Conservation (phyloP, 768 basidiomycete species). For the Vararia minispora region DNA sequence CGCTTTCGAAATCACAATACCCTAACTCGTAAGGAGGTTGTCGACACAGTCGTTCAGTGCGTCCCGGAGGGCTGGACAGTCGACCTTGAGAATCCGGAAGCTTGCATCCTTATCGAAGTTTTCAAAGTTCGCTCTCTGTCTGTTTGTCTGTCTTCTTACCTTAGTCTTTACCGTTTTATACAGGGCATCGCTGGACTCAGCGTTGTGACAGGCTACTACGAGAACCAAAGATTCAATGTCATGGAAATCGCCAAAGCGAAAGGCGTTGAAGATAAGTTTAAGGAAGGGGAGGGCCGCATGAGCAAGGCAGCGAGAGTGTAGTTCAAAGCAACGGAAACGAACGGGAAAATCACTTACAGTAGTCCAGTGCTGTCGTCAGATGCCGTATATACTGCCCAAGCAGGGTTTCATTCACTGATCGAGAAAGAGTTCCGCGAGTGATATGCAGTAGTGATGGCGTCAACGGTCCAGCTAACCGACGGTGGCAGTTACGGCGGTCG, state of each 20-base stretch:
- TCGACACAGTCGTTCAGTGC: conserved; percentile 59
- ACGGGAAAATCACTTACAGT: background rate
- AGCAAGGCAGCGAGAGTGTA: conserved; percentile 3
- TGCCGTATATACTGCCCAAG: no score
- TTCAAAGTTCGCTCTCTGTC: conserved; percentile 50
- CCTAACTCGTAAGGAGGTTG: conserved; percentile 43
- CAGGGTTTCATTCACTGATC: no score
- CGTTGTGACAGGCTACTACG: conserved; percentile 62
- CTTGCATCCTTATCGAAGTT: conserved; percentile 71
- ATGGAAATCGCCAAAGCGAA: conserved; percentile 49
- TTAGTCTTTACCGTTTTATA: background rate
- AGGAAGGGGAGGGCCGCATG: conserved; percentile 22
- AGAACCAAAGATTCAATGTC: conserved; percentile 67
- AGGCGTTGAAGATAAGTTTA: conserved; percentile 26
- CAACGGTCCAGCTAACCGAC: no score
- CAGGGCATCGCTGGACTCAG: conserved; percentile 72
- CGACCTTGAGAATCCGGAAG: conserved; percentile 52
- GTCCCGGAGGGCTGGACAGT: conserved; percentile 61
- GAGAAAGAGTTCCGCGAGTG: no score
- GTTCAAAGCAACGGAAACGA: background rate
- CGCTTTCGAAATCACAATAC: conserved; percentile 70
- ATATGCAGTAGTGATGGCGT: no score
- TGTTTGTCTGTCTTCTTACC: background rate
- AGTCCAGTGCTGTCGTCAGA: no score
- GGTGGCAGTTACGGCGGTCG: no score